Conservation (phyloP, 331 rosid species). For the Pyrus hybrid region DNA sequence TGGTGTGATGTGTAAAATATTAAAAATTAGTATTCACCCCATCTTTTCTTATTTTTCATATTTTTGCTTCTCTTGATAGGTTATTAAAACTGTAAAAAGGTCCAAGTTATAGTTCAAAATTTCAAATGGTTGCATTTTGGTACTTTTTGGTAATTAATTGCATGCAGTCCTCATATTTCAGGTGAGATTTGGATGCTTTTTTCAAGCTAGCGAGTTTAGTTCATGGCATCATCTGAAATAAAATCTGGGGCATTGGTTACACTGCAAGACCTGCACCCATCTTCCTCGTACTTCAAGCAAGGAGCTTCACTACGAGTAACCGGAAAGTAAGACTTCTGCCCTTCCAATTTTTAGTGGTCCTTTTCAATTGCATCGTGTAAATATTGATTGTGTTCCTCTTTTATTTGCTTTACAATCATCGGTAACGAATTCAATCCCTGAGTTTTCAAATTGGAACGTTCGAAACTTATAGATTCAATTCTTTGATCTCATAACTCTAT, state of each 20-base stretch:
- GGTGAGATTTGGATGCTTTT: constrained; percentile 1
- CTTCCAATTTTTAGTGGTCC: neutral
- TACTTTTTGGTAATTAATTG: neutral
- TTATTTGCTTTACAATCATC: neutral
- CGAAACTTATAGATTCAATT: neutral
- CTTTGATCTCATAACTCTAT: neutral
- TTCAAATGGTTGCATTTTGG: neutral
- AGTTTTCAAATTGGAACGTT: neutral
- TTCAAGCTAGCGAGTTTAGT: neutral
- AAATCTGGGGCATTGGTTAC: constrained; percentile 63
- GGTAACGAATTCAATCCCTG: neutral
- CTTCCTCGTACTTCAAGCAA: constrained; percentile 64
- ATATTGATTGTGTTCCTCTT: neutral
- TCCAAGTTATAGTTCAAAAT: neutral
- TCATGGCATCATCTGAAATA: constrained; percentile 28
- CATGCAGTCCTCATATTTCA: neutral
- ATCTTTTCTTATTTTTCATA: neutral
- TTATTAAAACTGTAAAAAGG: neutral
- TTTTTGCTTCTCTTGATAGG: neutral
- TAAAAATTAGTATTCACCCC: neutral
- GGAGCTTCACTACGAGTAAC: constrained; percentile 69
- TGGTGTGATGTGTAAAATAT: neutral
- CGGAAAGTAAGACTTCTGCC: constrained; percentile 41
- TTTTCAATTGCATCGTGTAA: neutral
- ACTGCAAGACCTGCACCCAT: constrained; percentile 36